Evolutionary conservation across 2,329 filamentous ascomycete genomes (phyloP).

Genomic region (Verticillium longisporum): DNA sequence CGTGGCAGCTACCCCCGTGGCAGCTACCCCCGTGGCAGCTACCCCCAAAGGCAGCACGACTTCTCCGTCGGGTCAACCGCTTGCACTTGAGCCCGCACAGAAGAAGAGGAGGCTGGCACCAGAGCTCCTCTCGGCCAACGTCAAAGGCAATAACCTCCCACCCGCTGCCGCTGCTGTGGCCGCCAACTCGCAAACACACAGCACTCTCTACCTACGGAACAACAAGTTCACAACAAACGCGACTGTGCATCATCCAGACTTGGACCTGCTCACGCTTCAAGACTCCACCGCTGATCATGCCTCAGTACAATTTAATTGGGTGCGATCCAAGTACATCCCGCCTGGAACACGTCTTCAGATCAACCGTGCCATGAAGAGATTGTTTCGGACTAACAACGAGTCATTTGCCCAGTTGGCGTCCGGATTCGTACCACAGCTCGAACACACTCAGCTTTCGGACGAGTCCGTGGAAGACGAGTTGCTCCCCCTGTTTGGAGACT

Average conservation of each 20-base stretch:
- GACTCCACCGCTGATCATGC: not conserved
- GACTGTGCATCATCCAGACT: not conserved
- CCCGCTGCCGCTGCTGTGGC: not conserved
- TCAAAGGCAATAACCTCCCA: conserved; percentile 8
- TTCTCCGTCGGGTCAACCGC: not conserved
- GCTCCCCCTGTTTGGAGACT: conserved; percentile 18
- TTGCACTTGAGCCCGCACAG: conserved; percentile 1
- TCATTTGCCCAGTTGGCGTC: conserved; percentile 3
- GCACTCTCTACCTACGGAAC: not conserved
- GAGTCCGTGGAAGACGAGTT: conserved; percentile 37
- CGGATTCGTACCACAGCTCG: conserved; percentile 25
- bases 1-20: not conserved
- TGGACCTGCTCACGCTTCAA: not conserved
- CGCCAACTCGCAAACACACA: too few relatives aligned
- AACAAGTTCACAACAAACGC: not conserved
- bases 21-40: not conserved
- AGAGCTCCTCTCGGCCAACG: conserved; percentile 9
- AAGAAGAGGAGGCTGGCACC: conserved; percentile 23
- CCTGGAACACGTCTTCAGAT: conserved; percentile 37
- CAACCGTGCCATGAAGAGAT: conserved; percentile 29
- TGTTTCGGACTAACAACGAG: conserved; percentile 22
- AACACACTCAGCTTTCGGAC: conserved; percentile 38
- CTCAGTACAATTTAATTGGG: not conserved
- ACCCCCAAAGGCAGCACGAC: not conserved
- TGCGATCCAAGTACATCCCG: conserved; percentile 20